Evolutionary conservation across 805 yeast species (phyloP).

Genomic region (Metschnikowia lunata): DNA sequence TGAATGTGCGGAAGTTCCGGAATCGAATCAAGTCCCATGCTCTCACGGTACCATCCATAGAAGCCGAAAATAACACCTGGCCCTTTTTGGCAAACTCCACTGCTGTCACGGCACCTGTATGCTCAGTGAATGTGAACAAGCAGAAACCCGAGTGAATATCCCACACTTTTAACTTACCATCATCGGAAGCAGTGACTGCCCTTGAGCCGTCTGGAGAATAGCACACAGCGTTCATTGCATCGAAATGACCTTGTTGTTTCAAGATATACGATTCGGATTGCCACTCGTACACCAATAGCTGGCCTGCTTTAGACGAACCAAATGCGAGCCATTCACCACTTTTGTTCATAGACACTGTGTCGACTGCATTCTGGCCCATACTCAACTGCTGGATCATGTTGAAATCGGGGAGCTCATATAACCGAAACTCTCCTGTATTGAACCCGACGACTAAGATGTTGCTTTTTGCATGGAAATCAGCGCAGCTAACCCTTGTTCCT

Average conservation of each 20-base stretch:
- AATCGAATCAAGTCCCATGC: slow-evolving; percentile 95
- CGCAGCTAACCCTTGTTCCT: slow-evolving; percentile 63
- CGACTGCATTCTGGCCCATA: slow-evolving; percentile 88
- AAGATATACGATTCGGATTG: slow-evolving; percentile 93
- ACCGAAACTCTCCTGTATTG: slow-evolving; percentile 81
- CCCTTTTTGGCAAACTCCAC: slow-evolving; percentile 86
- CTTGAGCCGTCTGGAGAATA: slow-evolving; percentile 95
- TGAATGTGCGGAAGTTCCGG: slow-evolving; percentile 90
- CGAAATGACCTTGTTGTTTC: slow-evolving; percentile 97
- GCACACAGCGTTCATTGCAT: slow-evolving; percentile 73
- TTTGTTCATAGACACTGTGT: slow-evolving; percentile 70
- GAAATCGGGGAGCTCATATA: slow-evolving; percentile 83
- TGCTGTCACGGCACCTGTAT: slow-evolving; percentile 81
- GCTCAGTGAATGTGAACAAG: slow-evolving; percentile 87
- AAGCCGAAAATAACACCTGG: slow-evolving; percentile 84
- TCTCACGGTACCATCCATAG: slow-evolving; percentile 93
- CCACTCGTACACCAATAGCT: slow-evolving; percentile 95
- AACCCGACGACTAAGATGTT: slow-evolving; percentile 85
- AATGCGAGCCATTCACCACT: slow-evolving; percentile 97
- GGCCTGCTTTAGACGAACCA: slow-evolving; percentile 90
- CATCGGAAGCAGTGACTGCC: slow-evolving; percentile 91
- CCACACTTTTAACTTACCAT: slow-evolving; percentile 96
- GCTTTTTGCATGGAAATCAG: slow-evolving; percentile 72
- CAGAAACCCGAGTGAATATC: slow-evolving; percentile 91
- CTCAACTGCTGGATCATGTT: slow-evolving; percentile 78